phyloP scores from a whole-genome alignment of 768 basidiomycete genomes.

The Podaxis rugospora region DNA sequence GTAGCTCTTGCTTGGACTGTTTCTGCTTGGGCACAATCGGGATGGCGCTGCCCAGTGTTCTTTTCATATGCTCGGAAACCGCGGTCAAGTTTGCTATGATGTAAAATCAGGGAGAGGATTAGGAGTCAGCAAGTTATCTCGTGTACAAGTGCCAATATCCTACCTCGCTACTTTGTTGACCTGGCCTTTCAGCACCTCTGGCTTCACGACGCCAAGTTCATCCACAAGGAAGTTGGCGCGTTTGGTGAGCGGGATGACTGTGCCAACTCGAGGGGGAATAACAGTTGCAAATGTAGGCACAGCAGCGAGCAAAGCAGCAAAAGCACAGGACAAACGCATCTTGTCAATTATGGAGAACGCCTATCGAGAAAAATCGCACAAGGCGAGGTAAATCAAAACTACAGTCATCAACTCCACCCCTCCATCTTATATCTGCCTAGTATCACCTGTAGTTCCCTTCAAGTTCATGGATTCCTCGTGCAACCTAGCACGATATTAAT shows the following conservation, averaged over 20 bases:
- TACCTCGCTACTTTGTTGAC: slow-evolving; percentile 19
- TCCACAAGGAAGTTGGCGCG: slow-evolving; percentile 16
- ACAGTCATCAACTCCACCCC: neutral
- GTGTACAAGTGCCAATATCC: neutral
- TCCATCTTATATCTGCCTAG: neutral
- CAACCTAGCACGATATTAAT: neutral
- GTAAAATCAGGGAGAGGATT: neutral
- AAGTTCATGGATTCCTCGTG: neutral
- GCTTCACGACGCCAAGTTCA: slow-evolving; percentile 22
- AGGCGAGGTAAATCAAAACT: neutral
- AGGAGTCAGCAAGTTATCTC: neutral
- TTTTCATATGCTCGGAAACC: slow-evolving; percentile 38
- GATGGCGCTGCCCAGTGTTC: slow-evolving; percentile 41
- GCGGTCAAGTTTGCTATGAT: slow-evolving; percentile 36
- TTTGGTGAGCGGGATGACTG: slow-evolving; percentile 25
- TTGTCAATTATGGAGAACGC: neutral
- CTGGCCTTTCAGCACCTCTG: slow-evolving; percentile 20
- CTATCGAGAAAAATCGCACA: neutral
- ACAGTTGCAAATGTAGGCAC: slow-evolving; percentile 11
- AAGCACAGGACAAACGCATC: slow-evolving; percentile 6
- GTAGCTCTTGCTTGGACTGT: slow-evolving; percentile 22
- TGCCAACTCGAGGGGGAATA: slow-evolving; percentile 12
- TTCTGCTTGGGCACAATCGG: slow-evolving; percentile 18
- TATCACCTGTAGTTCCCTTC: neutral
- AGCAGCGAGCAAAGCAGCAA: slow-evolving; percentile 4